A percentile compares a stretch with the other conserved stretches of the same genome.
Conservation (phyloP, 1,139 yeast genomes). For the Pichia cactophila region DNA sequence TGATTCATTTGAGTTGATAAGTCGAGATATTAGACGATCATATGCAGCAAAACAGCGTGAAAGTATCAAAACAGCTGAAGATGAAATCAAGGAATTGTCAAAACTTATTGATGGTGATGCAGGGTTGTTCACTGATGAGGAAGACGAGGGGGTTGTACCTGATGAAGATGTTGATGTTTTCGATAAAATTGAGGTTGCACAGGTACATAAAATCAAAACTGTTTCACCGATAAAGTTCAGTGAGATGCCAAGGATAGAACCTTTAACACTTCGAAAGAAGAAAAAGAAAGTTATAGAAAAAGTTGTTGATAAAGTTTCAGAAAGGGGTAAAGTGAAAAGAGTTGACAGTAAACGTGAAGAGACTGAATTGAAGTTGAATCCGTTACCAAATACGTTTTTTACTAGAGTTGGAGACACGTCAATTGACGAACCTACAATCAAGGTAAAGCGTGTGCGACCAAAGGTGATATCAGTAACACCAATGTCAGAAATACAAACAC, state of each 20-base stretch:
- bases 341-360: not conserved
- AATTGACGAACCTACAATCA: slow-evolving; percentile 24
- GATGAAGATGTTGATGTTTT: slow-evolving; percentile 4
- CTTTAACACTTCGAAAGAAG: slow-evolving; percentile 29
- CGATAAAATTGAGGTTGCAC: slow-evolving; percentile 25
- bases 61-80: slow-evolving; percentile 13
- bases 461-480: not conserved
- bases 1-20: slow-evolving; percentile 27
- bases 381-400: slow-evolving; percentile 8
- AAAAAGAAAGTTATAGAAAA: slow-evolving; percentile 19
- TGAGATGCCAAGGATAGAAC: slow-evolving; percentile 38
- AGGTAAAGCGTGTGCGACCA: slow-evolving; percentile 10
- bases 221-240: slow-evolving; percentile 34
- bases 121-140: slow-evolving; percentile 18
- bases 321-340: not conserved
- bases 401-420: slow-evolving; percentile 7
- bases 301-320: not conserved
- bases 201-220: slow-evolving; percentile 15
- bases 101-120: slow-evolving; percentile 17
- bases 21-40: slow-evolving; percentile 25
- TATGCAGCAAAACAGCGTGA: slow-evolving; percentile 20
- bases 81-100: slow-evolving; percentile 18
- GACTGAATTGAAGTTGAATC: slow-evolving; percentile 6
- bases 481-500: not conserved
- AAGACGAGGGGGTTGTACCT: slow-evolving; percentile 20